Conservation (phyloP, 495 filamentous ascomycete species). For the Penicillium psychrofluorescens region DNA sequence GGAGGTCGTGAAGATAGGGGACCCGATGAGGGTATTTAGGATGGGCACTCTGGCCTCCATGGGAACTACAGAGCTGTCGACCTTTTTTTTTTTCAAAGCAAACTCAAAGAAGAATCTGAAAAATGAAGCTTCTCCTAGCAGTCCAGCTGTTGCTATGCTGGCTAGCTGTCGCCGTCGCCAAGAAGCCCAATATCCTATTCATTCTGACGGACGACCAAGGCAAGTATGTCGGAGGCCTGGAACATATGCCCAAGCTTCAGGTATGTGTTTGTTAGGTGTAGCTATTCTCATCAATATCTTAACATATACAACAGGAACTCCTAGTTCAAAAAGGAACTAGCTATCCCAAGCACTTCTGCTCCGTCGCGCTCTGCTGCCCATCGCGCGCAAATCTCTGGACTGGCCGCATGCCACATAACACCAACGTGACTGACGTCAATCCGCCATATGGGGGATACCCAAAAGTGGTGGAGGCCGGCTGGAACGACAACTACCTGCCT, state of each 20-base stretch:
- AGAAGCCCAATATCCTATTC: slow-evolving; percentile 53
- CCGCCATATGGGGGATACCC: slow-evolving; percentile 63
- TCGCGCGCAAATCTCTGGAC: slow-evolving; percentile 58
- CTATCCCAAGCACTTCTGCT: slow-evolving; percentile 53
- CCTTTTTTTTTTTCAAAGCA: neutral
- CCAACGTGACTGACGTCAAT: slow-evolving; percentile 64
- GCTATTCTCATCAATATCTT: neutral
- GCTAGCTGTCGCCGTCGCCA: slow-evolving; percentile 6
- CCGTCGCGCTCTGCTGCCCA: slow-evolving; percentile 58
- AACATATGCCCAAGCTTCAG: slow-evolving; percentile 49
- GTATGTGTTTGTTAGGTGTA: slow-evolving; percentile 2
- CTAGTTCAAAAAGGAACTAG: slow-evolving; percentile 46
- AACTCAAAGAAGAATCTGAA: neutral
- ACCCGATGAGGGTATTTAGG: slow-evolving; percentile 1
- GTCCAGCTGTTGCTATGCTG: slow-evolving; percentile 1
- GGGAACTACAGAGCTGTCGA: neutral
- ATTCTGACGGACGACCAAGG: slow-evolving; percentile 64
- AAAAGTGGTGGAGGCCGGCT: slow-evolving; percentile 57
- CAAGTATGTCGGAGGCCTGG: slow-evolving; percentile 46
- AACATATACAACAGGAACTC: slow-evolving; percentile 32
- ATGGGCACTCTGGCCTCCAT: neutral
- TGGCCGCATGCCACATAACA: slow-evolving; percentile 63
- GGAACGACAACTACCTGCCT: slow-evolving; percentile 61
- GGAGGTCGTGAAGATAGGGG: neutral
- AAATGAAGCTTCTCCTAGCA: slow-evolving; percentile 3